Percentiles rank a stretch among this genome's conserved stretches.
Evolutionary conservation across 805 yeast genomes (phyloP).

Genomic region (Hanseniaspora nectarophila): DNA sequence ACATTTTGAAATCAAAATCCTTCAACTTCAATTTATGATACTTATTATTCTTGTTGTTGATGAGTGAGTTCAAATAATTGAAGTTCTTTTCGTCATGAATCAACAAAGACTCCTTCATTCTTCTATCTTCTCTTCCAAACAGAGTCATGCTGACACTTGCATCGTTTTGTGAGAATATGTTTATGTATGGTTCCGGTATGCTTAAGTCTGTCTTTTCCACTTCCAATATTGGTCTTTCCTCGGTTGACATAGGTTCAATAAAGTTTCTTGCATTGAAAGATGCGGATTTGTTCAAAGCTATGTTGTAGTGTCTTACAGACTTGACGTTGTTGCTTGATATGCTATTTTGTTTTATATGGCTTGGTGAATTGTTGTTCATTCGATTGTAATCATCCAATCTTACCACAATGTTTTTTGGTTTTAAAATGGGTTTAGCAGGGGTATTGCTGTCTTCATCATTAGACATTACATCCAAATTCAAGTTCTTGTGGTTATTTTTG

Average conservation of each 20-base stretch:
- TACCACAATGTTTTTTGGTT: slow-evolving; percentile 8
- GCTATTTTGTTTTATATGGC: background rate
- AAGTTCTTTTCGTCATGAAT: slow-evolving; percentile 5
- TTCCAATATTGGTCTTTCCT: background rate
- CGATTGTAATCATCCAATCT: slow-evolving; percentile 10
- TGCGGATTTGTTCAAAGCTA: background rate
- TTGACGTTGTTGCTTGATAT: background rate
- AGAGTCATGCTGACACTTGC: background rate
- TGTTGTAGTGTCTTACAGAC: background rate
- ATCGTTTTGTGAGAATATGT: background rate
- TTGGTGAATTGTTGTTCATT: background rate
- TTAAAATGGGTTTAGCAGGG: background rate
- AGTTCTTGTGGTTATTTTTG: background rate
- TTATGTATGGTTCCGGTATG: background rate
- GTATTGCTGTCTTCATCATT: background rate
- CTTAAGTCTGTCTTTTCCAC: background rate
- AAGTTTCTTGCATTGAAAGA: background rate
- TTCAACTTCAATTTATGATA: background rate
- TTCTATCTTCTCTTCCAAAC: slow-evolving; percentile 14
- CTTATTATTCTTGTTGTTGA: background rate
- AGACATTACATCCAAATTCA: background rate
- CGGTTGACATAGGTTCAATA: background rate
- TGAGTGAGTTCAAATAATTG: background rate
- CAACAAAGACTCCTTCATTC: slow-evolving; percentile 7
- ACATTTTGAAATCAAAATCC: background rate